Conservation (phyloP, 2,329 filamentous ascomycete species). For the Ceratocystis variospora region DNA sequence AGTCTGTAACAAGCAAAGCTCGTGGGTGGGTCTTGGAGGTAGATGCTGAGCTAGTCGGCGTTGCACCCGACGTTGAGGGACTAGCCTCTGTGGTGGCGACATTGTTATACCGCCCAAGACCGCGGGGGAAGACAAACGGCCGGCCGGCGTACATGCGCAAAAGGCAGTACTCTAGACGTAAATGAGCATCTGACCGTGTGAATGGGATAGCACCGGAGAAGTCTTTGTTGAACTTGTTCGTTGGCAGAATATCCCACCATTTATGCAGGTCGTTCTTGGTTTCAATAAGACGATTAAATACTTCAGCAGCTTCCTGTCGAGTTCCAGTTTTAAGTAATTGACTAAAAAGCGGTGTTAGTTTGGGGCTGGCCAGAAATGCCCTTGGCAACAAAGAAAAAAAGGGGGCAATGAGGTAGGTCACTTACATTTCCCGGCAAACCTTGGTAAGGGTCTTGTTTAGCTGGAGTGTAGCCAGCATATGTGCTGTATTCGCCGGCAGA, state of each 20-base stretch:
- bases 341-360: constrained; percentile 21
- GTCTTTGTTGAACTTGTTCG: constrained; percentile 27
- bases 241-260: constrained; percentile 30
- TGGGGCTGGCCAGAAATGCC: background rate
- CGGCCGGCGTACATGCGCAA: constrained; percentile 41
- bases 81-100: constrained; percentile 1
- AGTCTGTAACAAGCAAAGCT: constrained; percentile 35
- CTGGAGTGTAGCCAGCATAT: constrained; percentile 33
- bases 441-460: constrained; percentile 28
- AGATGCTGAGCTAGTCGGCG: constrained; percentile 23
- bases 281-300: constrained; percentile 26
- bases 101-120: constrained; percentile 13
- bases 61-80: constrained; percentile 13
- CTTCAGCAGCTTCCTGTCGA: constrained; percentile 26
- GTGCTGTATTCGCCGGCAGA: constrained; percentile 31
- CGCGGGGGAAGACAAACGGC: constrained; percentile 35
- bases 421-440: constrained; percentile 30
- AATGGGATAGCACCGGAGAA: constrained; percentile 23
- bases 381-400: too few relatives aligned
- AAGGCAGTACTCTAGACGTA: constrained; percentile 40
- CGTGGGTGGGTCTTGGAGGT: constrained; percentile 23
- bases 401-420: background rate
- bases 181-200: constrained; percentile 36
- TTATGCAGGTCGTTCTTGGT: constrained; percentile 28
- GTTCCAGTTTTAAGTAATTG: constrained; percentile 27